Base-by-base conservation (phyloP, 345 rosid genomes). In the Eucalyptus sp. region DNA sequence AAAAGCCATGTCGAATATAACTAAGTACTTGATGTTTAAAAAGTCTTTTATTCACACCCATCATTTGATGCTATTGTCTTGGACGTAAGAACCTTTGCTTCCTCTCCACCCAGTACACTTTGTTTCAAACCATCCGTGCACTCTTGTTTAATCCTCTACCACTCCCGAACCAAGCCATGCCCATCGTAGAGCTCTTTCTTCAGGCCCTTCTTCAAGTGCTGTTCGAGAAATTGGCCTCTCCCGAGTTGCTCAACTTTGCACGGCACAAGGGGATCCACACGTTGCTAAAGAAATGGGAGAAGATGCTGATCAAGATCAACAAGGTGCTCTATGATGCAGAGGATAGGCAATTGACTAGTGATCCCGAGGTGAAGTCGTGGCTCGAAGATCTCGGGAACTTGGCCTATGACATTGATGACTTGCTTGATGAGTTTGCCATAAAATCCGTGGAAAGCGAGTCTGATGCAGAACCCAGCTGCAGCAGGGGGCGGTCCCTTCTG, bases 401-500 rank as follows among this genome's bases (percentile, higher is more conserved):
- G 80, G 80, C 80, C 43, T 68, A 68, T 10, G 80, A 68, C 12
- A 68, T 68, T 0, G 80, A 68, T 1, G 80, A 68, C 80, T 8
- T 68, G 80, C 80, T 68, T 68, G 92, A 91, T 9, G 91, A 90
- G 50, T 62, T 91, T 8, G 27, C 64, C 46, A 44, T 87, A 7
- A 6, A 68, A 5, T 31, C 13, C 0, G 7, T 0, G 3, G 87
- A 89, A 71, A 80, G 33, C 10, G 25, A 22, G 58, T 88, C 44
- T 8, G 79, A 87, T 6, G 11, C 49, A 7, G 13, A 50, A 4
- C 11, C 24, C 8, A 24, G 49, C 15, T 3, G n/a, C 25, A 88
- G 60, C 52, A 86, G 48, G 90, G 41, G 44, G 43, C 24, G 44
- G 1, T 81, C n/a, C 29, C 27, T 89, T n/a, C 25, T 93, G 10